Evolutionary conservation across 192 early-diverging fungal species (phyloP).

Genomic region (Coemansia javaensis): DNA sequence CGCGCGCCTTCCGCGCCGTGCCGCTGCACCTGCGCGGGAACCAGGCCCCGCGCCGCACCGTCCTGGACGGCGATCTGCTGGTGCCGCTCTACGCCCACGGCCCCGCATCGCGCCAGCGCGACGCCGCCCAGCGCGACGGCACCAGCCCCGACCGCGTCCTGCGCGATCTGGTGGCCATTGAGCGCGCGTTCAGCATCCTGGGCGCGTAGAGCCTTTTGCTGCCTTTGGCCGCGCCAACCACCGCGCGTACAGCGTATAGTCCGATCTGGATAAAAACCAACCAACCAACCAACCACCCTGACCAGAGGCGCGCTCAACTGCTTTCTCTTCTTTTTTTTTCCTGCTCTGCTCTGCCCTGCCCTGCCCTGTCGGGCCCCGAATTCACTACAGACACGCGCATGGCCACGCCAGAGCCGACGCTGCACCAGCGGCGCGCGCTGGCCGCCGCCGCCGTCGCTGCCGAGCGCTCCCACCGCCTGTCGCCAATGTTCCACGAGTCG

Average conservation of each 20-base stretch:
- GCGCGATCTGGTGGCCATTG: slow-evolving; percentile 31
- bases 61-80: slow-evolving; percentile 85
- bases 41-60: slow-evolving; percentile 67
- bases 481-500: slow-evolving; percentile 46
- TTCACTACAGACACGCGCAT: neutral
- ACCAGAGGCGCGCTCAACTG: no score
- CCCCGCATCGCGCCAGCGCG: slow-evolving; percentile 65
- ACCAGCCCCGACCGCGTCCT: slow-evolving; percentile 70
- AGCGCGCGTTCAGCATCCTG: slow-evolving; percentile 6
- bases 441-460: slow-evolving; percentile 4
- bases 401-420: neutral
- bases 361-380: no score
- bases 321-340: no score
- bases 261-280: no score
- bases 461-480: slow-evolving; percentile 5
- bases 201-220: neutral
- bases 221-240: neutral
- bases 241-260: no score
- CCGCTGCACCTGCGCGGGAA: slow-evolving; percentile 61
- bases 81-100: slow-evolving; percentile 64
- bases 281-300: no score
- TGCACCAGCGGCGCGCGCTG: slow-evolving; percentile 16
- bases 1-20: slow-evolving; percentile 71
- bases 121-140: slow-evolving; percentile 87
- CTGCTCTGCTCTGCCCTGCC: no score